Percentiles rank a stretch among this genome's conserved stretches.
These are phyloP conservation scores for Acanthamoeba sp. DNA, from an alignment of 208 protist genomes.

Conservation along the genomic window DNA sequence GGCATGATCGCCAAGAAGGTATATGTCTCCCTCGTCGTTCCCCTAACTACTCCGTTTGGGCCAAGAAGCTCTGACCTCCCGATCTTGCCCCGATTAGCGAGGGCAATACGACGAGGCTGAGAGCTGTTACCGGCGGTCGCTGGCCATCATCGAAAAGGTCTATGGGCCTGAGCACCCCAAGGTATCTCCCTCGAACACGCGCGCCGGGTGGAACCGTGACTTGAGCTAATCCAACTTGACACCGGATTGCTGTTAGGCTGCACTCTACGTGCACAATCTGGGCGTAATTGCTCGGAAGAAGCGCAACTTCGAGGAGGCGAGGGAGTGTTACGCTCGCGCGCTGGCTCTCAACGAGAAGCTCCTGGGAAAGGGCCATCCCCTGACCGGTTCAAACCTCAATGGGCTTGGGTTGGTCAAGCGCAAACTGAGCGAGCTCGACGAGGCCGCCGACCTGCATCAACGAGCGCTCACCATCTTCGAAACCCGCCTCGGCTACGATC, in stretches of 20 bases:
- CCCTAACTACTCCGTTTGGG: too few relatives aligned
- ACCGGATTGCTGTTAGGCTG: background rate
- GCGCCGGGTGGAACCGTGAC: background rate
- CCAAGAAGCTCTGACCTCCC: background rate
- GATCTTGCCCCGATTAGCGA: background rate
- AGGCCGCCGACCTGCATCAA: conserved; percentile 52
- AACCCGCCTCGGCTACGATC: conserved; percentile 2
- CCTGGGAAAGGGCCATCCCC: conserved; percentile 21
- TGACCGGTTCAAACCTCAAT: conserved; percentile 27
- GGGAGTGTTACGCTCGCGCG: conserved; percentile 21
- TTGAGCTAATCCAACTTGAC: too few relatives aligned
- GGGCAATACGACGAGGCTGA: conserved; percentile 62
- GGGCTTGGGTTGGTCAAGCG: conserved; percentile 19
- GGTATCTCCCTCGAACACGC: background rate
- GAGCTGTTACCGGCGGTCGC: conserved; percentile 9
- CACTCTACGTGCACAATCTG: conserved; percentile 72
- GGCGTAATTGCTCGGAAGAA: conserved; percentile 64
- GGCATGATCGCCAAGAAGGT: conserved; percentile 71
- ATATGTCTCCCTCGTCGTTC: too few relatives aligned
- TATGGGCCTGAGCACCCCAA: conserved; percentile 70
- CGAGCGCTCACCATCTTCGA: conserved; percentile 67
- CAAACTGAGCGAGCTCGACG: conserved; percentile 61
- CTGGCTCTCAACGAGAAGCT: conserved; percentile 37
- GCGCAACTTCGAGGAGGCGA: background rate
- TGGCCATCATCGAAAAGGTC: conserved; percentile 68